Conservation (phyloP, 2,329 filamentous ascomycete species). For the Rutstroemia sp. region DNA sequence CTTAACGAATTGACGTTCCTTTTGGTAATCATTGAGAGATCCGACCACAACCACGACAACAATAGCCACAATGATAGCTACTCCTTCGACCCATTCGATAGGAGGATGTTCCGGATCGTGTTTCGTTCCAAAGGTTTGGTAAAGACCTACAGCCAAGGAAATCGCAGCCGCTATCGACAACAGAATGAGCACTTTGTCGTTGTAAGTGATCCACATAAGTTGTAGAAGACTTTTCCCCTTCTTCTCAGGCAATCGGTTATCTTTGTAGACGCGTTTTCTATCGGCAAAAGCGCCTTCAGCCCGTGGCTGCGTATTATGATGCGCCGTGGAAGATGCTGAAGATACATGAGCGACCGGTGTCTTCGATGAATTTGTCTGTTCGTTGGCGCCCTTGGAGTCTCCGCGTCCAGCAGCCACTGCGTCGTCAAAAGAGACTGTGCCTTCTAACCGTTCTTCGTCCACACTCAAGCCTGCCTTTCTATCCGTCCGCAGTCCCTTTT, state of each 20-base stretch:
- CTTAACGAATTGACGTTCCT: constrained; percentile 73
- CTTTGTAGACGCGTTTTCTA: constrained; percentile 61
- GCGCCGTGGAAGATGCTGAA: not conserved
- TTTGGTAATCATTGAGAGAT: constrained; percentile 76
- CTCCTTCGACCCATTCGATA: constrained; percentile 76
- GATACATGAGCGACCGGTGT: constrained; percentile 14
- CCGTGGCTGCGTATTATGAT: not conserved
- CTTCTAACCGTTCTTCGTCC: constrained; percentile 59
- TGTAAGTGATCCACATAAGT: constrained; percentile 73
- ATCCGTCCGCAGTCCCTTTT: constrained; percentile 65
- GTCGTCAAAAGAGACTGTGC: constrained; percentile 61
- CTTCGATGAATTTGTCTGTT: constrained; percentile 31
- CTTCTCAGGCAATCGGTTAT: constrained; percentile 60
- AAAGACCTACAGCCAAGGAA: constrained; percentile 67
- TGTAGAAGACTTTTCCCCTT: constrained; percentile 63
- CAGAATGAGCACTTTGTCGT: constrained; percentile 71
- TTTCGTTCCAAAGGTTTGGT: constrained; percentile 57
- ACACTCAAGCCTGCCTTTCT: constrained; percentile 57
- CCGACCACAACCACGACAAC: constrained; percentile 69
- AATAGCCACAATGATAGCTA: constrained; percentile 72
- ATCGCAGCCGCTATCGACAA: constrained; percentile 65
- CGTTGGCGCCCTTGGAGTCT: not conserved
- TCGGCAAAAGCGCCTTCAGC: constrained; percentile 41
- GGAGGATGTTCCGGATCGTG: constrained; percentile 38
- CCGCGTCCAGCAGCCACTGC: constrained; percentile 31